Evolutionary conservation across 2,329 filamentous ascomycete genomes (phyloP).

Genomic region (Colletotrichum tanaceti): DNA sequence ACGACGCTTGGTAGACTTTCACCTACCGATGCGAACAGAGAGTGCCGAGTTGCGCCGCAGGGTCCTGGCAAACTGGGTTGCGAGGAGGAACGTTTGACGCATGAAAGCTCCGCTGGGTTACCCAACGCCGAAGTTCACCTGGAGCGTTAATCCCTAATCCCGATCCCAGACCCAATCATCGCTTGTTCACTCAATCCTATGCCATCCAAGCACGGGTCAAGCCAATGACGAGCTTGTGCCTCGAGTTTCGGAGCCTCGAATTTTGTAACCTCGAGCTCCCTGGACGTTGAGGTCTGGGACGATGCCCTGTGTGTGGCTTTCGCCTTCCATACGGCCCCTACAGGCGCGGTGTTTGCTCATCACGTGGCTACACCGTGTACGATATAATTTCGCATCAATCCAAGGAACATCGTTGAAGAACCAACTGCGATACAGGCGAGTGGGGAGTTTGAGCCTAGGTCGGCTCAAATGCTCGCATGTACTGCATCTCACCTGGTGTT

Average conservation of each 20-base stretch:
- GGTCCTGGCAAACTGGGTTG: not conserved
- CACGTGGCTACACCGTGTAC: too few species aligned
- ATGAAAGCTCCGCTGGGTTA: not conserved
- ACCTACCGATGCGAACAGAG: not conserved
- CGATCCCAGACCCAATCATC: not conserved
- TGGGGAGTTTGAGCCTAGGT: not conserved
- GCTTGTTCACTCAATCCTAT: not conserved
- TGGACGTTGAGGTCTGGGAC: not conserved
- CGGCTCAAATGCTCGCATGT: not conserved
- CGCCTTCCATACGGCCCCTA: not conserved
- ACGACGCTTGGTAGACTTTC: not conserved
- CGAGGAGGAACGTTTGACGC: not conserved
- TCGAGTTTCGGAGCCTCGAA: not conserved
- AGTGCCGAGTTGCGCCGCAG: not conserved
- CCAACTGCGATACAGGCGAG: not conserved
- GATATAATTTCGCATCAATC: not conserved
- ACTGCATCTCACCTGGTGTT: not conserved
- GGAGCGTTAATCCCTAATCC: not conserved
- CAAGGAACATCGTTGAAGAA: not conserved
- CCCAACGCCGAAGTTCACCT: not conserved
- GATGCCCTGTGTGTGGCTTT: not conserved
- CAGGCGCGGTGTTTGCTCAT: not conserved
- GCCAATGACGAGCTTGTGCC: not conserved
- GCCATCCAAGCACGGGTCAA: not conserved
- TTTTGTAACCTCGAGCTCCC: not conserved